These are phyloP conservation scores for Crotalaria pallida DNA, from an alignment of 306 rosid species.

Conservation along the genomic window DNA sequence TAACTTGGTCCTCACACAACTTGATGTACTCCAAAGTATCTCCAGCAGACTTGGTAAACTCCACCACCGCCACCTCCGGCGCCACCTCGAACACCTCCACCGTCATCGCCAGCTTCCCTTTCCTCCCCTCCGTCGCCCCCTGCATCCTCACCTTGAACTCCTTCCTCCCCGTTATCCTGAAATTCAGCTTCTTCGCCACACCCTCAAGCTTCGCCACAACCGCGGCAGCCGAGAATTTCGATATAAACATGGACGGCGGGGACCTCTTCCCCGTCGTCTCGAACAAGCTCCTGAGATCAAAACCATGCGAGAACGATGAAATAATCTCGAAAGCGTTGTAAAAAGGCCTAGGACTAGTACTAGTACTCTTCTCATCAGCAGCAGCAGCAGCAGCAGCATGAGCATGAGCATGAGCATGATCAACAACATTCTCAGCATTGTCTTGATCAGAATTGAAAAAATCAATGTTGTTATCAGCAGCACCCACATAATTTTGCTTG, in stretches of 20 bases:
- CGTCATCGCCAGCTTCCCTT: slow-evolving; percentile 61
- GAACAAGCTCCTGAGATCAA: slow-evolving; percentile 66
- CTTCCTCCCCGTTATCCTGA: slow-evolving; percentile 38
- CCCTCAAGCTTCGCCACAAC: slow-evolving; percentile 49
- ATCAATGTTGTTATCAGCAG: neutral
- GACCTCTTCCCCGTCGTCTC: slow-evolving; percentile 56
- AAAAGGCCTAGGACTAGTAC: no score
- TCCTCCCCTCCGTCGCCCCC: slow-evolving; percentile 56
- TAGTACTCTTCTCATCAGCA: no score
- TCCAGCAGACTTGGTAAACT: slow-evolving; percentile 54
- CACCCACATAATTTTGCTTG: slow-evolving; percentile 30
- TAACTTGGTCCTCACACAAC: slow-evolving; percentile 60
- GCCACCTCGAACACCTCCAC: slow-evolving; percentile 75
- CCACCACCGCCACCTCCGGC: slow-evolving; percentile 68
- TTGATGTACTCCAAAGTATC: slow-evolving; percentile 62
- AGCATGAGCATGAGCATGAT: no score
- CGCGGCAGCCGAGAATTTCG: slow-evolving; percentile 47
- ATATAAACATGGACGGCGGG: slow-evolving; percentile 50
- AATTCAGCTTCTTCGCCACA: slow-evolving; percentile 42
- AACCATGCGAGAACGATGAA: slow-evolving; percentile 61
- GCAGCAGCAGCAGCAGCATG: no score
- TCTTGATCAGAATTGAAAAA: slow-evolving; percentile 22
- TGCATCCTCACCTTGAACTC: slow-evolving; percentile 54
- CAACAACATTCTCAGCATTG: neutral
- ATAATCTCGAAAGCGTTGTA: slow-evolving; percentile 84